Percentiles rank a stretch among this genome's conserved stretches.
Evolutionary conservation across 306 rosid species (phyloP).

Genomic region (Dalbergia cultrata): DNA sequence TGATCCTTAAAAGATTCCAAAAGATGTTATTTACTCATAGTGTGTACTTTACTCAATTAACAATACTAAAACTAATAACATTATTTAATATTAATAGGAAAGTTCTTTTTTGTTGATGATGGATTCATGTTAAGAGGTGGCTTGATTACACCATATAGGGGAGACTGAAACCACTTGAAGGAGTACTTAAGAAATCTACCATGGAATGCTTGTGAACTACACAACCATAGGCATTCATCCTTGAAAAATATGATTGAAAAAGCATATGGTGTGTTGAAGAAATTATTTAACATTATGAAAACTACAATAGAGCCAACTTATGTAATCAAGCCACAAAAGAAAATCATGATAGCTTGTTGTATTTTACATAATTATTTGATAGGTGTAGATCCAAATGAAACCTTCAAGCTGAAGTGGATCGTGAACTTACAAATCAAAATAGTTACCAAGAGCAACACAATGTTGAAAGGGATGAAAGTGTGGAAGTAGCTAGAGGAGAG

Average conservation of each 20-base stretch:
- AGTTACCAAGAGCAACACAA: no score
- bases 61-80: no score
- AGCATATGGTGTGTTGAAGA: no score
- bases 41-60: no score
- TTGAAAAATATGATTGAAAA: constrained; percentile 15
- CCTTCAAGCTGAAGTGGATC: neutral
- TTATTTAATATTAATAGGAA: no score
- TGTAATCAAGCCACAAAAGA: neutral
- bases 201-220: no score
- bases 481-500: no score
- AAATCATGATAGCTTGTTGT: no score
- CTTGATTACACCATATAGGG: neutral
- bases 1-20: neutral
- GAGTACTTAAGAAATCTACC: neutral
- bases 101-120: neutral
- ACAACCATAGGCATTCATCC: neutral
- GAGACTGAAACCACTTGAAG: neutral
- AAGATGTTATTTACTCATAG: no score
- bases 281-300: constrained; percentile 5
- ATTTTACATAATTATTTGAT: no score
- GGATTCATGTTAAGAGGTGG: constrained; percentile 4
- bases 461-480: no score
- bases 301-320: neutral
- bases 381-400: neutral
- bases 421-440: neutral